Evolutionary conservation across 2,329 filamentous ascomycete genomes (phyloP).

Genomic region (Nothophoma quercina): DNA sequence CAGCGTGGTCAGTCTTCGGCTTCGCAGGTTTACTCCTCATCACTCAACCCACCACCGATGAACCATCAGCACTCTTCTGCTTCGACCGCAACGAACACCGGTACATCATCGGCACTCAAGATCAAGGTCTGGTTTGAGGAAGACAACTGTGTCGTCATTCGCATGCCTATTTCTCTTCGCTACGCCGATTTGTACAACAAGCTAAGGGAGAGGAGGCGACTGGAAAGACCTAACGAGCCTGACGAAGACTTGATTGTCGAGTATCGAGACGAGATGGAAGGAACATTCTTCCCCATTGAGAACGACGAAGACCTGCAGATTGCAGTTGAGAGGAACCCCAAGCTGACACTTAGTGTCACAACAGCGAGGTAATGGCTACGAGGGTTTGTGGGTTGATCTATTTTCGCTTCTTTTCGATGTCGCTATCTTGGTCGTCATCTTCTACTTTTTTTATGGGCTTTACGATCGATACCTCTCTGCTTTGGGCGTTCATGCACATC

Average conservation of each 20-base stretch:
- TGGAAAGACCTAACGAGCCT: slow-evolving; percentile 59
- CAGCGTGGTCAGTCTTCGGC: slow-evolving; percentile 50
- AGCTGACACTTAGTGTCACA: slow-evolving; percentile 71
- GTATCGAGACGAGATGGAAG: slow-evolving; percentile 85
- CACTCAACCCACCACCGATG: slow-evolving; percentile 46
- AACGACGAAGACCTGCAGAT: slow-evolving; percentile 82
- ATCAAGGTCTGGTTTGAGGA: slow-evolving; percentile 91
- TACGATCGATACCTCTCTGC: slow-evolving; percentile 22
- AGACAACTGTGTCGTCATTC: slow-evolving; percentile 89
- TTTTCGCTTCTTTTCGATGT: slow-evolving; percentile 7
- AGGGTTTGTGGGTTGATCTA: neutral
- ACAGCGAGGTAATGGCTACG: slow-evolving; percentile 26
- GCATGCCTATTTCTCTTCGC: slow-evolving; percentile 81
- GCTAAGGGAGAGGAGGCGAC: slow-evolving; percentile 82
- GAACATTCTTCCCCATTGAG: slow-evolving; percentile 75
- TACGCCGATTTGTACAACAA: slow-evolving; percentile 83
- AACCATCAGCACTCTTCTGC: slow-evolving; percentile 48
- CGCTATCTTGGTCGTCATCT: neutral
- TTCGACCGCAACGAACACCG: slow-evolving; percentile 36
- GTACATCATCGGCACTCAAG: slow-evolving; percentile 66
- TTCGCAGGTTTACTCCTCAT: slow-evolving; percentile 40
- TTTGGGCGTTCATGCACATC: slow-evolving; percentile 19
- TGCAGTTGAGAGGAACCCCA: slow-evolving; percentile 84
- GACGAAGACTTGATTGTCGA: slow-evolving; percentile 78
- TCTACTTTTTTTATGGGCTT: slow-evolving; percentile 13